A percentile compares a stretch with the other conserved stretches of the same genome.
Conservation (phyloP, 306 rosid genomes). For the Argentina anserina region DNA sequence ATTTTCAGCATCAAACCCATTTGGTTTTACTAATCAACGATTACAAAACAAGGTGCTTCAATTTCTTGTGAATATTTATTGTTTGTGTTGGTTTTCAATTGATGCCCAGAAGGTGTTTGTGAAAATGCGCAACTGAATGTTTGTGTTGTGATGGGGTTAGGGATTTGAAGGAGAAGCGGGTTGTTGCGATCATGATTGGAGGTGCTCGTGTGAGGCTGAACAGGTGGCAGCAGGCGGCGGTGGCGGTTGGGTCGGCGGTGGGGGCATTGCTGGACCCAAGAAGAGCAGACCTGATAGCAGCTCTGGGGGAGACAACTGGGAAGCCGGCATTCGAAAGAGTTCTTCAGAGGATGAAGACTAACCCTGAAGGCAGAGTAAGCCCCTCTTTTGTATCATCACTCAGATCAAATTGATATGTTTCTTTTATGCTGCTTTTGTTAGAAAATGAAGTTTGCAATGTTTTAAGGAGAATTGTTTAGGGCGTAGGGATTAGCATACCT, state of each 20-base stretch:
- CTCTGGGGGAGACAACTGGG: slow-evolving; percentile 95
- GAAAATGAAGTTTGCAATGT: neutral
- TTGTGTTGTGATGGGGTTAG: neutral
- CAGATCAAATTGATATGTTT: neutral
- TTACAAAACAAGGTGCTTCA: neutral
- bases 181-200: slow-evolving; percentile 40
- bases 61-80: neutral
- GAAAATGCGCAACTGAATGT: slow-evolving; percentile 4
- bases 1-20: neutral
- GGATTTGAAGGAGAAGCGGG: slow-evolving; percentile 13
- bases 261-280: slow-evolving; percentile 91
- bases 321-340: slow-evolving; percentile 85
- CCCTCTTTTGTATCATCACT: neutral
- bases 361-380: slow-evolving; percentile 75
- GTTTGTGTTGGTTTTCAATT: neutral
- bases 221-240: slow-evolving; percentile 86
- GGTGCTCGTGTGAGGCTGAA: slow-evolving; percentile 56
- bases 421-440: neutral
- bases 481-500: neutral
- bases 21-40: neutral
- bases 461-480: no score
- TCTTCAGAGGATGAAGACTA: slow-evolving; percentile 68
- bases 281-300: slow-evolving; percentile 91
- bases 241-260: slow-evolving; percentile 86
- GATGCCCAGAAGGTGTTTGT: slow-evolving; percentile 4